A percentile compares a stretch with the other conserved stretches of the same genome.
Conservation (phyloP, 108 stramenopile species). For the Skeletonema potamos region DNA sequence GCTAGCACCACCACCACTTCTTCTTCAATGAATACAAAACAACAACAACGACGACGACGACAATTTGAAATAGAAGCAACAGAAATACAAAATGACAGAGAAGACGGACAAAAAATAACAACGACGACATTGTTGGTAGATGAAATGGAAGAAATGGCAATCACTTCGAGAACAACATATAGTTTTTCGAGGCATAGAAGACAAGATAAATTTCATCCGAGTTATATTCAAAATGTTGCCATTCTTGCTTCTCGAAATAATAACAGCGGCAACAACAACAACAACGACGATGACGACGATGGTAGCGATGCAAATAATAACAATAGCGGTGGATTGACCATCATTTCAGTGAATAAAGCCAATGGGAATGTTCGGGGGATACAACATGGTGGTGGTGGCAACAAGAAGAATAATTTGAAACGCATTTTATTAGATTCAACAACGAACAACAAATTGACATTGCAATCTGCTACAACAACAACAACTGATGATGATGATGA, state of each 20-base stretch:
- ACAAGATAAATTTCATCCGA: neutral
- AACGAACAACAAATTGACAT: neutral
- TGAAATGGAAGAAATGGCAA: conserved; percentile 8
- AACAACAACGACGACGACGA: neutral
- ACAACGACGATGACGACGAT: no score
- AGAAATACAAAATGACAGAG: neutral
- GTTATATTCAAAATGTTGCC: neutral
- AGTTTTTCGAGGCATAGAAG: neutral
- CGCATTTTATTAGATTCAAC: neutral
- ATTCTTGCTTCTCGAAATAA: conserved; percentile 12
- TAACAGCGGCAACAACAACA: neutral
- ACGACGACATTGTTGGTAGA: neutral
- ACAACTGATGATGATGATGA: neutral
- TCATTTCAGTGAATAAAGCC: conserved; percentile 7
- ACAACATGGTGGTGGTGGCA: conserved; percentile 4
- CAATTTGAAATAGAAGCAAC: neutral
- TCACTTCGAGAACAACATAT: conserved; percentile 8
- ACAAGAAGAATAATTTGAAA: neutral
- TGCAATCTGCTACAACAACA: neutral
- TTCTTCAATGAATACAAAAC: no score
- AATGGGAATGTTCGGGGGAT: conserved; percentile 6
- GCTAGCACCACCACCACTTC: neutral
- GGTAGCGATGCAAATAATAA: no score
- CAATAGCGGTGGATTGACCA: neutral
- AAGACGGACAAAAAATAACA: neutral